A percentile compares a stretch with the other conserved stretches of the same genome.
Evolutionary conservation across 805 yeast genomes (phyloP).

Genomic region (Pichia cephalocereana): DNA sequence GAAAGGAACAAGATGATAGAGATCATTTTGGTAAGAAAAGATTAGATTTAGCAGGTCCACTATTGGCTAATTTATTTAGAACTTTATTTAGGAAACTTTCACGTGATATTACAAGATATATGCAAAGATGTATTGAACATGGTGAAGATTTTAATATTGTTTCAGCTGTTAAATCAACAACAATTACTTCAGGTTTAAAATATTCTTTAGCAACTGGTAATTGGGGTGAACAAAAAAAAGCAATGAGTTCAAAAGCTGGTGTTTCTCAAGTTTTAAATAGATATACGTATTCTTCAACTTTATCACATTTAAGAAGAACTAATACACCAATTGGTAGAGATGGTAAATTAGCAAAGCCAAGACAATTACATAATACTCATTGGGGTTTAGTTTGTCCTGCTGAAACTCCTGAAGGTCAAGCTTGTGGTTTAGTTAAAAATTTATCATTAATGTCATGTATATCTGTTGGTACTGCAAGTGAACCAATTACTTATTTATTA

Average conservation of each 20-base stretch:
- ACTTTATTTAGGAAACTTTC: constrained; percentile 89
- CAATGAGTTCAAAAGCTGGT: constrained; percentile 98
- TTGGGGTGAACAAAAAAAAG: constrained; percentile 99
- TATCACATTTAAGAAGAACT: constrained; percentile 97
- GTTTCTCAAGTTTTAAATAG: constrained; percentile 97
- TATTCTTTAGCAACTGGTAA: constrained; percentile 98
- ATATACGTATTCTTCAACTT: constrained; percentile 96
- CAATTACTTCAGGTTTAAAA: constrained; percentile 94
- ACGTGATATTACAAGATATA: constrained; percentile 92
- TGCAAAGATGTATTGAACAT: constrained; percentile 98
- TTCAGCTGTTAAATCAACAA: constrained; percentile 92
- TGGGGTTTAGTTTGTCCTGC: constrained; percentile 99
- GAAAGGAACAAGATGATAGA: constrained; percentile 98
- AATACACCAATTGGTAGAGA: constrained; percentile 99
- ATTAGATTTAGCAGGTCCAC: constrained; percentile 96
- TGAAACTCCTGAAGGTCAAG: constrained; percentile 99
- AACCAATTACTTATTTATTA: constrained; percentile 83
- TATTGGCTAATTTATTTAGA: constrained; percentile 91
- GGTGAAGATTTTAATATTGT: constrained; percentile 95
- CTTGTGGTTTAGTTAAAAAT: constrained; percentile 98
- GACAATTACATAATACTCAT: constrained; percentile 98
- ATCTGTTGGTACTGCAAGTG: constrained; percentile 96
- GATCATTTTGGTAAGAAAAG: constrained; percentile 99
- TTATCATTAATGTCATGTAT: constrained; percentile 94
- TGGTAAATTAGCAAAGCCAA: constrained; percentile 97